Evolutionary conservation across 2,329 filamentous ascomycete genomes (phyloP), one percentile per base, ranked within the genome.

Genomic region (Pestalotiopsis sp.): DNA sequence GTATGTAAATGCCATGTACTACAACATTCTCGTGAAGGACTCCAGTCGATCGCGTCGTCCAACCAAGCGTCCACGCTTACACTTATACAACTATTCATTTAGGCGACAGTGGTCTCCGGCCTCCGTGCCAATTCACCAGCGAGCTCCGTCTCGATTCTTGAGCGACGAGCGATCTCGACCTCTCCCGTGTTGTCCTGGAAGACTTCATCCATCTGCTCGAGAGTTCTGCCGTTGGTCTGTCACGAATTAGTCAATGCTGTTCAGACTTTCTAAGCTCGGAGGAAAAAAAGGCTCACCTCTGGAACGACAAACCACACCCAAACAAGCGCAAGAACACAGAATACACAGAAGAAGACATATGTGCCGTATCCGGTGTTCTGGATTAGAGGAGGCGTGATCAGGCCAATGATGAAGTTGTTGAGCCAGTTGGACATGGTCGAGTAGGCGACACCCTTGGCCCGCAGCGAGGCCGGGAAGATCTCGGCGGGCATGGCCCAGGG

Each of bases 71-170:
- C 31, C 31, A 9, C 31, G 31, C 31, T 36, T 36, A 9, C 7
- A 36, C 7, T 36, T 9, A 2, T 9, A 36, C 6, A 36, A 9
- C 31, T 2, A 9, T 5, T 45, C 41, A 13, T 14, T 45, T 79
- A 80, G 36, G 80, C 79, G 23, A 76, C 80, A 12, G 77, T 81
- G 69, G 77, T 78, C 6, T 7, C 14, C 3, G 25, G 11, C 23
- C 20, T 60, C 12, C 25, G 45, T n/a, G 14, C 45, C 45, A 52
- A 52, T n/a, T 60, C 57, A 7, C n/a, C 57, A 14, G 31, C 31
- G 7, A 60, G 57, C n/a, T 60, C 25, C 57, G 57, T 11, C 31
- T 60, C 57, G 31, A 60, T 60, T n/a, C 25, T 38, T 11, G 25
- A 14, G 12, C 57, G 57, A 14, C 57, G 57, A 14, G 57, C 20